Evolutionary conservation across 139 green algal genomes (phyloP), one percentile per base, ranked within the genome.

Genomic region (Chlorella sp.): DNA sequence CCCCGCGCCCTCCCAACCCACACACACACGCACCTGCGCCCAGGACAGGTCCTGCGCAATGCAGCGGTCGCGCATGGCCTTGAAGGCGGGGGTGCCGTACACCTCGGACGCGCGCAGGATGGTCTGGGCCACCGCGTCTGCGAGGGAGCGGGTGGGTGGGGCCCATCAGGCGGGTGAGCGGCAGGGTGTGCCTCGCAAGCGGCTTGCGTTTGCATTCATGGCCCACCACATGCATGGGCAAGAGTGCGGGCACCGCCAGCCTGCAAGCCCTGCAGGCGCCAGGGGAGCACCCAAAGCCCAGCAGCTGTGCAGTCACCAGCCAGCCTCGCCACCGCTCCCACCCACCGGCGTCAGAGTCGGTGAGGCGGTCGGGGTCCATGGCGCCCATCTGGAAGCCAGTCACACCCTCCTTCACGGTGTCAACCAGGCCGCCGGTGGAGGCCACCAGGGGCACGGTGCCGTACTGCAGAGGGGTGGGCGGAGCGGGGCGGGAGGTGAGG

Each of bases 371-470:
- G 18, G 90, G 86, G 87, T 98, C 91, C 39, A 98, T 90, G 11
- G 89, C 86, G 51, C 96, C 96, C 87, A 98, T 97, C 87, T 99
- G 97, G 95, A 99, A 99, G 80, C 97, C 97, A n/a, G 97, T 99
- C 60, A 98, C 92, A 44, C 96, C 95, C 84, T 99, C 97, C 91
- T 97, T 98, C 21, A 99, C 97, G 5, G 97, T 99, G 93, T 99
- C 97, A 23, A 99, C 96, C 69, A 99, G 92, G 60, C 97, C 97
- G 67, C 97, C 97, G n/a, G 95, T 98, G 64, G 96, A 98, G 30
- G 97, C 87, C 9, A 99, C 97, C 76, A 99, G 86, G 30, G 97
- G 97, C 44, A 99, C 94, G 20, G 95, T 98, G 82, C 96, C 96
- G 87, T 98, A 98, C 84, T 95, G 87, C 6, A 11, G 0, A 20